Base-by-base conservation (phyloP, 2,329 filamentous ascomycete genomes). In the Apiospora pterosperma region DNA sequence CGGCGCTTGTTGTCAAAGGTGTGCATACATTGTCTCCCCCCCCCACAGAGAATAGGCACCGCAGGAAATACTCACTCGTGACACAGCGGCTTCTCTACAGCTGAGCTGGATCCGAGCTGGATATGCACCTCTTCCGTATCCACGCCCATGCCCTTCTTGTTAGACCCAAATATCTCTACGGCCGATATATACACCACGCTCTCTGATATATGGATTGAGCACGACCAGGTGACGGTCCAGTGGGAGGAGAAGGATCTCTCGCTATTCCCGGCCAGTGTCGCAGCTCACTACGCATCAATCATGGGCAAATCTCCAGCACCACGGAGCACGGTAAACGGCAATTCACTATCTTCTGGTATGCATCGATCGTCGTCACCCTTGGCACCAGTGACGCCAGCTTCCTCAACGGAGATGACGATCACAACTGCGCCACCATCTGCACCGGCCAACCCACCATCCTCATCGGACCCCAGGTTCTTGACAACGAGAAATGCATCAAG, bases 1-100 rank as follows among this genome's bases (percentile, higher is more conserved):
- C 1, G 73, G 70, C 62, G 67, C 68, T 23, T 75, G 73, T 36
- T 76, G 74, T 59, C 70, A 76, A 63, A 74, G 72, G 72, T 75
- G 6, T 31, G 41, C 6, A 6, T 1, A 12, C 58, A 28, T 4
- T 4, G n/a, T 7, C 11, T 55, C 48, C 11, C 34, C 14, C 34
- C 14, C 7, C 8, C 2, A 2, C 16, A 8, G 6, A 42, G 11
- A n/a, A 16, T 23, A 10, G 1, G 1, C n/a, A 5, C 48, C 12
- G 10, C 16, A n/a, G n/a, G 0, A 19, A 21, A 2, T 21, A 19
- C 48, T 55, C 16, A 55, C 8, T 34, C 16, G 3, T 62, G 12
- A 39, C 36, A 44, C 61, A 75, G 74, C 28, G 73, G 73, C 10
- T 76, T 76, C 66, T 67, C 68, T 2, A 69, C 68, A 14, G 64